A percentile compares a stretch with the other conserved stretches of the same genome.
Conservation (phyloP, 257 asterid species). For the Primulina tabacum region DNA sequence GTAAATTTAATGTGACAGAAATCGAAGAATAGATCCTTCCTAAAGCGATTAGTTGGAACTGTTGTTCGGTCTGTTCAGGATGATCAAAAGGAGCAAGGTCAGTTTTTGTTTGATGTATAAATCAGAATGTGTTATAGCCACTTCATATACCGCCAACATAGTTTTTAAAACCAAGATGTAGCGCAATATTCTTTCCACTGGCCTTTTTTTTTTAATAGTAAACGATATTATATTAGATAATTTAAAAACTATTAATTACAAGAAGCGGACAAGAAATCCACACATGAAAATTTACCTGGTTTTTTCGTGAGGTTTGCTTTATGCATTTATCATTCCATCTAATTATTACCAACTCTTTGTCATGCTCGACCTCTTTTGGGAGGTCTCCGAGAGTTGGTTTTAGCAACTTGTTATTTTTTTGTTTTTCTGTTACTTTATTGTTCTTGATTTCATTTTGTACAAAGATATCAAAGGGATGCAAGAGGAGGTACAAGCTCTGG, state of each 20-base stretch:
- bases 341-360: background rate
- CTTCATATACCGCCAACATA: constrained; percentile 3
- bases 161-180: background rate
- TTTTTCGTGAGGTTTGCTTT: background rate
- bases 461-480: constrained; percentile 85
- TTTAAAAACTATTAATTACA: too few species aligned
- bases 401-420: constrained; percentile 18
- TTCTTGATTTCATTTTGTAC: constrained; percentile 24
- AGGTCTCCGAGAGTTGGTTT: constrained; percentile 1
- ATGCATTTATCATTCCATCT: background rate
- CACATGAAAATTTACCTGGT: background rate
- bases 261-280: too few species aligned
- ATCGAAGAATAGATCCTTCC: constrained; percentile 64
- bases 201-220: background rate
- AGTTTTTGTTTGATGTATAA: constrained; percentile 22
- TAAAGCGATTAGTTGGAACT: constrained; percentile 85
- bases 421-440: constrained; percentile 17
- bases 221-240: too few species aligned
- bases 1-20: constrained; percentile 53
- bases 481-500: constrained; percentile 88
- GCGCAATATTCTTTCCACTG: background rate
- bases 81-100: constrained; percentile 94
- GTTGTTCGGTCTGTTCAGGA: constrained; percentile 97
- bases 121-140: constrained; percentile 3
- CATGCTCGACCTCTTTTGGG: background rate